Conservation (phyloP, 2,329 filamentous ascomycete genomes). For the Rhynchosporium graminicola region DNA sequence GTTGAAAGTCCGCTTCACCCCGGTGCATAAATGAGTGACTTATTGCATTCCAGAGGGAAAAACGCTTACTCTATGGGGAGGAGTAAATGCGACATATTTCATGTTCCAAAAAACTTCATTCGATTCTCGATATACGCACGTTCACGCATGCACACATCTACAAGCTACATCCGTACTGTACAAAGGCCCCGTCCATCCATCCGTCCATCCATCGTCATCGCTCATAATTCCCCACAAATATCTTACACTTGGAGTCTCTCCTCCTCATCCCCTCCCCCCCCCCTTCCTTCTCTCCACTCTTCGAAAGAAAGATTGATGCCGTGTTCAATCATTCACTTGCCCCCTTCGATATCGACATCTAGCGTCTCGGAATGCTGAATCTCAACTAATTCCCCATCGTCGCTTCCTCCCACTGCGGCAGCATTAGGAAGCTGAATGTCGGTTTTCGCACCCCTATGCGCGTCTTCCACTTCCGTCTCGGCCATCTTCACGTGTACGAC, state of each 20-base stretch:
- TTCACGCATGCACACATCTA: not conserved
- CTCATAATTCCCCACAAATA: slow-evolving; percentile 9
- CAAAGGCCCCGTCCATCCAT: not conserved
- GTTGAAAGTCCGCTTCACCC: not conserved
- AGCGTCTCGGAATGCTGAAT: slow-evolving; percentile 37
- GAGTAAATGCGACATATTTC: not conserved
- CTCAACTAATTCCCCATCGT: slow-evolving; percentile 27
- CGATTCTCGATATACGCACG: slow-evolving; percentile 2
- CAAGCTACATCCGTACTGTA: slow-evolving; percentile 1
- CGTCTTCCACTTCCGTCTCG: slow-evolving; percentile 23
- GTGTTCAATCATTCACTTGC: not conserved
- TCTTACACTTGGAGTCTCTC: slow-evolving; percentile 14
- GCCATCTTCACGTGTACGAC: slow-evolving; percentile 34
- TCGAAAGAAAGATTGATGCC: not conserved
- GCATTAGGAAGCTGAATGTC: not conserved
- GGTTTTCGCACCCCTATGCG: slow-evolving; percentile 14
- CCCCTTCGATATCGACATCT: slow-evolving; percentile 26
- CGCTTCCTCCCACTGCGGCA: slow-evolving; percentile 12
- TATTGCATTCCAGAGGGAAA: too few relatives aligned
- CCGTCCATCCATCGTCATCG: slow-evolving; percentile 1
- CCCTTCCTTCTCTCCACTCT: too few relatives aligned
- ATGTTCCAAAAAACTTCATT: not conserved
- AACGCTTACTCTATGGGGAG: too few relatives aligned
- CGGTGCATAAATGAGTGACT: not conserved
- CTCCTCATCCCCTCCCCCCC: not conserved